phyloP scores from a whole-genome alignment of 116 monocot species.

The Zostera marina region DNA sequence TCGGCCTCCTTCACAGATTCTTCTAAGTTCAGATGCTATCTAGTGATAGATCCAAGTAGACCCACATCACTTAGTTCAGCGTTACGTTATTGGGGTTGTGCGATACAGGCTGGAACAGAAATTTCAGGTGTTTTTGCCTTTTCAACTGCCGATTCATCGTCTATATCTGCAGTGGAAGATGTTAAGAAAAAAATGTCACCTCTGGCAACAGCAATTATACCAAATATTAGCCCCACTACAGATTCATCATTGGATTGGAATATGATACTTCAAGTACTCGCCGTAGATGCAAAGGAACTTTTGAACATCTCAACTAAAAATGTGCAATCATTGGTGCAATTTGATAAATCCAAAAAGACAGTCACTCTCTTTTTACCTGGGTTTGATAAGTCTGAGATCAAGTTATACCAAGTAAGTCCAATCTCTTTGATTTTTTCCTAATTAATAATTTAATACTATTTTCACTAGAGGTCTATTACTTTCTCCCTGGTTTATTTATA shows the following conservation, averaged over 20 bases:
- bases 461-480: no score
- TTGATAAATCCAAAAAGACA: constrained; percentile 46
- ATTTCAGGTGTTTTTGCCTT: constrained; percentile 66
- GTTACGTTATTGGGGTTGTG: constrained; percentile 91
- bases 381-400: constrained; percentile 83
- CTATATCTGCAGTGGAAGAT: constrained; percentile 12
- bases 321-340: constrained; percentile 34
- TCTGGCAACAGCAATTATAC: constrained; percentile 39
- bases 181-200: constrained; percentile 50
- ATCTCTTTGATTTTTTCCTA: not conserved
- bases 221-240: constrained; percentile 19
- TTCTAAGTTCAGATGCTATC: constrained; percentile 62
- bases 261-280: constrained; percentile 15
- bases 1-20: constrained; percentile 36
- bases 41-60: constrained; percentile 56
- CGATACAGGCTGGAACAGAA: constrained; percentile 75
- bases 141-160: constrained; percentile 16
- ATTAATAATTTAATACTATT: no score
- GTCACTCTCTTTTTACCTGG: constrained; percentile 89
- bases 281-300: constrained; percentile 26
- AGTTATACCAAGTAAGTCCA: constrained; percentile 62
- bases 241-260: constrained; percentile 42
- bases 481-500: no score
- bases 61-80: constrained; percentile 34
- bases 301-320: constrained; percentile 18